Percentiles rank a stretch among this genome's conserved stretches.
Conservation (phyloP, 2,329 filamentous ascomycete species). For the Fusarium sp. region DNA sequence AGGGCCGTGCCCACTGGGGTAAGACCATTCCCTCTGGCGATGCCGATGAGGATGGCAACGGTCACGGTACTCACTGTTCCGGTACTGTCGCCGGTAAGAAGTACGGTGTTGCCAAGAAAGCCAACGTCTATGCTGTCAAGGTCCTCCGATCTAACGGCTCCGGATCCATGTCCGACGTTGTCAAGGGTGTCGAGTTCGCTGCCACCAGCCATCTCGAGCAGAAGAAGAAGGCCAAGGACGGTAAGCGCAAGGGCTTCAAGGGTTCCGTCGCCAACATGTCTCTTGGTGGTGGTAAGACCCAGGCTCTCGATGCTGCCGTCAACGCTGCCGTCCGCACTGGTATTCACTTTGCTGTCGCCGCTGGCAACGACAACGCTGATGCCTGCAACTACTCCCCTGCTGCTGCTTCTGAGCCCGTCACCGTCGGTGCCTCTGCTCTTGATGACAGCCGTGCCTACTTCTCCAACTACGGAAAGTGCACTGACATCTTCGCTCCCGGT, state of each 20-base stretch:
- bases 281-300: constrained; percentile 96
- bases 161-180: constrained; percentile 97
- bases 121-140: constrained; percentile 96
- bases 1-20: constrained; percentile 94
- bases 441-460: constrained; percentile 98
- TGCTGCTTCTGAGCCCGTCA: constrained; percentile 89
- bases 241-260: constrained; percentile 97
- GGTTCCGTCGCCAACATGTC: constrained; percentile 99
- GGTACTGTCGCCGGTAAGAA: constrained; percentile 98
- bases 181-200: constrained; percentile 97
- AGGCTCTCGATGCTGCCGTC: constrained; percentile 88
- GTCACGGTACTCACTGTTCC: constrained; percentile 99
- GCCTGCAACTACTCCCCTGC: constrained; percentile 99
- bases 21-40: constrained; percentile 92
- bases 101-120: constrained; percentile 99
- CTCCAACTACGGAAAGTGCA: constrained; percentile 99
- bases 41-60: constrained; percentile 92
- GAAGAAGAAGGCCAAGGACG: constrained; percentile 81
- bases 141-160: constrained; percentile 97
- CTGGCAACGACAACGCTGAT: constrained; percentile 98
- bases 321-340: constrained; percentile 93
- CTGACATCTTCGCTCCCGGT: constrained; percentile 98
- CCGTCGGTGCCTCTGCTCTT: constrained; percentile 93
- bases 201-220: constrained; percentile 82
- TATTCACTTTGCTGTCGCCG: constrained; percentile 97